phyloP scores from a whole-genome alignment of 2,329 filamentous ascomycete genomes.

The Fusarium continuum region DNA sequence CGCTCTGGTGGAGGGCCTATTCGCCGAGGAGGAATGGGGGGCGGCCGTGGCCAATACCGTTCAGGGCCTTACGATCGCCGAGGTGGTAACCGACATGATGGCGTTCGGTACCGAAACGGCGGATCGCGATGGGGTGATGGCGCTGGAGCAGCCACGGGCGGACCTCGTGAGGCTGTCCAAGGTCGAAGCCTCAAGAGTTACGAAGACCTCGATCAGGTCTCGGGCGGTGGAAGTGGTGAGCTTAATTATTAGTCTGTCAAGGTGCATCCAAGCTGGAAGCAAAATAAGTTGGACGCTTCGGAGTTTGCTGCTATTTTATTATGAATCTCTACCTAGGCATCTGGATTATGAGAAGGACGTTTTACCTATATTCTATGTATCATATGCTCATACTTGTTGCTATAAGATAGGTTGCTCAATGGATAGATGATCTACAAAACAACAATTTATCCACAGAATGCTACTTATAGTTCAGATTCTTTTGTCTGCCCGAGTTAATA shows the following conservation, averaged over 20 bases:
- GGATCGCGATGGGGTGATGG: conserved; percentile 76
- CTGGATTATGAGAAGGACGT: conserved; percentile 8
- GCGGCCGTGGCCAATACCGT: conserved; percentile 65
- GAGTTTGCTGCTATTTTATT: conserved; percentile 32
- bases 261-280: not conserved
- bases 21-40: conserved; percentile 69
- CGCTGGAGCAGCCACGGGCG: conserved; percentile 79
- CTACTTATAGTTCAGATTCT: not conserved
- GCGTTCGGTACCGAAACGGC: conserved; percentile 58
- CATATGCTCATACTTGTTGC: conserved; percentile 29
- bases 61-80: conserved; percentile 80
- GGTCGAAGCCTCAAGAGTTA: conserved; percentile 96
- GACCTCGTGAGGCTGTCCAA: conserved; percentile 89
- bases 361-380: conserved; percentile 32
- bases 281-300: conserved; percentile 7
- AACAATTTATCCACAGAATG: conserved; percentile 4
- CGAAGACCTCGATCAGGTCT: conserved; percentile 92
- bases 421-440: conserved; percentile 3
- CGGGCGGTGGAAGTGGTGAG: conserved; percentile 78
- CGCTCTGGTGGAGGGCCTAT: conserved; percentile 75
- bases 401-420: not conserved
- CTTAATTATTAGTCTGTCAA: conserved; percentile 78
- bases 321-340: conserved; percentile 23
- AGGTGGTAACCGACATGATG: conserved; percentile 64
- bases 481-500: too few species aligned